These are phyloP conservation scores for Paraphoma chrysanthemicola DNA, from an alignment of 2,329 filamentous ascomycete genomes.

Conservation along the genomic window DNA sequence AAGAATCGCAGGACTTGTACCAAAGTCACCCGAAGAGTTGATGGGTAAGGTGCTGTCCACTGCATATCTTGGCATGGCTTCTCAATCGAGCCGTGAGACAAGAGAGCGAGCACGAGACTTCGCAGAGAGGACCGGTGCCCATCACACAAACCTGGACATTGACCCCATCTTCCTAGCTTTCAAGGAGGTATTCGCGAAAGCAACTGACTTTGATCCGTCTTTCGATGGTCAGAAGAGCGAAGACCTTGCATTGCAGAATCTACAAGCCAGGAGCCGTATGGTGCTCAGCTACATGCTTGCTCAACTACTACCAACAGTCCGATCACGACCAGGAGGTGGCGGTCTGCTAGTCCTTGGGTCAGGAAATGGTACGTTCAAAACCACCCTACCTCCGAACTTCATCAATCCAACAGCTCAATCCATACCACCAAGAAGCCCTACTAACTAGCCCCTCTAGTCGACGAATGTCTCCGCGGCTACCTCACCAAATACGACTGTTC, in stretches of 20 bases:
- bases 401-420: too few relatives aligned
- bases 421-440: too few relatives aligned
- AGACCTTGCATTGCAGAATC: conserved; percentile 72
- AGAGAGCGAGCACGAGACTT: conserved; percentile 69
- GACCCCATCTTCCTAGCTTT: conserved; percentile 70
- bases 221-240: conserved; percentile 68
- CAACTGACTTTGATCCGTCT: conserved; percentile 66
- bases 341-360: conserved; percentile 70
- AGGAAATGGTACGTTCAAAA: conserved; percentile 59
- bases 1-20: conserved; percentile 54
- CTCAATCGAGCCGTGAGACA: conserved; percentile 54
- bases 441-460: conserved; percentile 32
- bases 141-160: conserved; percentile 73
- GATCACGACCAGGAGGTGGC: conserved; percentile 63
- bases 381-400: too few relatives aligned
- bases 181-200: conserved; percentile 64
- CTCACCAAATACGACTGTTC: conserved; percentile 75
- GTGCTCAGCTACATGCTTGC: conserved; percentile 70
- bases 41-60: not conserved
- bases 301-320: conserved; percentile 66
- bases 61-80: conserved; percentile 71
- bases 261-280: conserved; percentile 71
- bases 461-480: conserved; percentile 61
- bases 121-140: conserved; percentile 67
- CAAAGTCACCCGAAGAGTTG: not conserved